Evolutionary conservation across 2,329 filamentous ascomycete genomes (phyloP).

Genomic region (Geosmithia putterillii): DNA sequence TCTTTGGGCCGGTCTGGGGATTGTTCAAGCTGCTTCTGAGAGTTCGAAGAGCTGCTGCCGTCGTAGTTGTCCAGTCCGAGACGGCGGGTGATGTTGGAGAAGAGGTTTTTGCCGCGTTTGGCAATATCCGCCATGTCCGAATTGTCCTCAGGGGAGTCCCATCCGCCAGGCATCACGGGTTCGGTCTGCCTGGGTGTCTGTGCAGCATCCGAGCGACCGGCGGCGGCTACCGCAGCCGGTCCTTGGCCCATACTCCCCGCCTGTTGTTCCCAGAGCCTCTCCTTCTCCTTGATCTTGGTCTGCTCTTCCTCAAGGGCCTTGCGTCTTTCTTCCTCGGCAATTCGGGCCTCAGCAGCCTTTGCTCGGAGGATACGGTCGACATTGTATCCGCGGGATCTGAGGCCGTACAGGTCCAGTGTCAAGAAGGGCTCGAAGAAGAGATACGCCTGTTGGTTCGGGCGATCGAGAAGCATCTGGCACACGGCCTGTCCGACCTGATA

Average conservation of each 20-base stretch:
- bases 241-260: not conserved
- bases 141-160: slow-evolving; percentile 50
- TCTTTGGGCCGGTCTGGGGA: slow-evolving; percentile 24
- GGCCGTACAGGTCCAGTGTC: slow-evolving; percentile 67
- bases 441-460: slow-evolving; percentile 79
- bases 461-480: slow-evolving; percentile 65
- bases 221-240: slow-evolving; percentile 16
- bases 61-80: slow-evolving; percentile 51
- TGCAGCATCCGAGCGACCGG: slow-evolving; percentile 16
- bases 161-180: slow-evolving; percentile 60
- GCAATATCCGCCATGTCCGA: slow-evolving; percentile 17
- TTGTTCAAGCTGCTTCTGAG: slow-evolving; percentile 28
- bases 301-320: slow-evolving; percentile 64
- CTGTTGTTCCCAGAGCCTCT: slow-evolving; percentile 29
- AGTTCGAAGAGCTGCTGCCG: slow-evolving; percentile 17
- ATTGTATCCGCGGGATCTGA: slow-evolving; percentile 86
- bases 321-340: slow-evolving; percentile 73
- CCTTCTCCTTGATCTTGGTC: slow-evolving; percentile 46
- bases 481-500: slow-evolving; percentile 89
- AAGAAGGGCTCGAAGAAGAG: slow-evolving; percentile 86
- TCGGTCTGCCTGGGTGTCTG: slow-evolving; percentile 26
- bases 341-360: slow-evolving; percentile 75
- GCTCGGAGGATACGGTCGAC: slow-evolving; percentile 85
- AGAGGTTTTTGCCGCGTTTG: slow-evolving; percentile 42
- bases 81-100: slow-evolving; percentile 55